Evolutionary conservation across 225 moss, liverwort and hornwort genomes (phyloP).

Genomic region (Anthoceros angustus): DNA sequence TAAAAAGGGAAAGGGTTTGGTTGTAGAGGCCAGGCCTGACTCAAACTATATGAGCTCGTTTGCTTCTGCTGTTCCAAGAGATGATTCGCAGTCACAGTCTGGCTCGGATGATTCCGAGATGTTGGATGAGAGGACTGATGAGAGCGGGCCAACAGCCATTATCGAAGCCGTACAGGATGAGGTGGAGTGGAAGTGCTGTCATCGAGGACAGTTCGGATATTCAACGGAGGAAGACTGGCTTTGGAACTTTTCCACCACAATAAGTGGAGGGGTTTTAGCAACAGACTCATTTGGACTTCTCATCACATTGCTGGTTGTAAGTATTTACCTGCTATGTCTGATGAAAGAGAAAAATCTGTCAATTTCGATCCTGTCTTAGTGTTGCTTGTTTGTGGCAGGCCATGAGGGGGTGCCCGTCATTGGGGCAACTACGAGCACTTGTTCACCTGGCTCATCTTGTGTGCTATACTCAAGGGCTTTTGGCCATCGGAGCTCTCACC

Average conservation of each 20-base stretch:
- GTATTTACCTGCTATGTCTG: background rate
- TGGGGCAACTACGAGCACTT: conserved; percentile 49
- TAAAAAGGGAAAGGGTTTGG: too few relatives aligned
- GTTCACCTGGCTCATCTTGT: conserved; percentile 52
- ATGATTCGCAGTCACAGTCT: background rate
- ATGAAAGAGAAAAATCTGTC: too few relatives aligned
- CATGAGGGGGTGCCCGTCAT: conserved; percentile 64
- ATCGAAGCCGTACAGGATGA: conserved; percentile 1
- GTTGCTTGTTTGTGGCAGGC: conserved; percentile 27
- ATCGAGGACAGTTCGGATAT: background rate
- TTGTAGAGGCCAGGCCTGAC: too few relatives aligned
- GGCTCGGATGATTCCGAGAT: background rate
- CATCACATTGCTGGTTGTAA: background rate
- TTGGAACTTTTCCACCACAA: background rate
- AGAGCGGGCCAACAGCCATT: background rate
- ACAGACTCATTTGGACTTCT: background rate
- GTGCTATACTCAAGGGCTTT: conserved; percentile 53
- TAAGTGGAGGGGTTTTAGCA: background rate
- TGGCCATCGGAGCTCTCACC: conserved; percentile 46
- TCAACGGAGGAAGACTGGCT: background rate
- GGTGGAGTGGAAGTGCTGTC: background rate
- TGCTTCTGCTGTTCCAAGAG: too few relatives aligned
- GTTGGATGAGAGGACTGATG: background rate
- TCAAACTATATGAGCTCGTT: too few relatives aligned
- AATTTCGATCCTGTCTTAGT: too few relatives aligned